phyloP scores from a whole-genome alignment of 768 basidiomycete species.

The Hypsizygus marmoreus region DNA sequence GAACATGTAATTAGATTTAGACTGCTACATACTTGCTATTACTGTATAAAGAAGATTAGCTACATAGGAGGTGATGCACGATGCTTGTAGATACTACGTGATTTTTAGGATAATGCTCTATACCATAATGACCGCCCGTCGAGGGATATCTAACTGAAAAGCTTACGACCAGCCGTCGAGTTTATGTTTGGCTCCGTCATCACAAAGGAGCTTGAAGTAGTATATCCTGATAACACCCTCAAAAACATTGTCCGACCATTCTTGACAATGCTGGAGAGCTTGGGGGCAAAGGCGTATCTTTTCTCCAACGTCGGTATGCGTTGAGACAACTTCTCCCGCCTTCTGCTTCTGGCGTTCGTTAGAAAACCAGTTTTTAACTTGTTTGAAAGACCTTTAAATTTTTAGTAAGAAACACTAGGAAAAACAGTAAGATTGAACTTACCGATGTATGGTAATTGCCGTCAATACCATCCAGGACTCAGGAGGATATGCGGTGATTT shows the following conservation, averaged over 20 bases:
- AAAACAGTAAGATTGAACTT: constrained; percentile 13
- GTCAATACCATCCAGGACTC: constrained; percentile 63
- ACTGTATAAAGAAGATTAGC: background rate
- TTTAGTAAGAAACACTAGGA: background rate
- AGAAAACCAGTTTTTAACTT: constrained; percentile 70
- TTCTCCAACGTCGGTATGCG: constrained; percentile 39
- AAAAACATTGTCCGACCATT: constrained; percentile 65
- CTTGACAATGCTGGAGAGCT: constrained; percentile 48
- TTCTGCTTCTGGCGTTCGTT: constrained; percentile 57
- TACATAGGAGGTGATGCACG: background rate
- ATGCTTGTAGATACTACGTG: background rate
- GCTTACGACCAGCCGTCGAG: constrained; percentile 14
- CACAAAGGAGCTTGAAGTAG: constrained; percentile 31
- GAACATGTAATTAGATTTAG: background rate
- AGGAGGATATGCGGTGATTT: constrained; percentile 66
- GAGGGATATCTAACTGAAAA: too few relatives aligned
- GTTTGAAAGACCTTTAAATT: constrained; percentile 50
- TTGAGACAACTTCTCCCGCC: constrained; percentile 40
- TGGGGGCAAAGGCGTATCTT: constrained; percentile 50
- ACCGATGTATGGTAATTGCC: constrained; percentile 60
- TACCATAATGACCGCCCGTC: too few relatives aligned
- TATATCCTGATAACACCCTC: constrained; percentile 63
- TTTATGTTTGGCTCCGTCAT: constrained; percentile 1
- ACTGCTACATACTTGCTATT: background rate
- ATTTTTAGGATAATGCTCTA: too few relatives aligned